Percentiles rank a stretch among this genome's conserved stretches.
These are phyloP conservation scores for Aspergillus sp. DNA, from an alignment of 2,329 filamentous ascomycete genomes.

Conservation along the genomic window DNA sequence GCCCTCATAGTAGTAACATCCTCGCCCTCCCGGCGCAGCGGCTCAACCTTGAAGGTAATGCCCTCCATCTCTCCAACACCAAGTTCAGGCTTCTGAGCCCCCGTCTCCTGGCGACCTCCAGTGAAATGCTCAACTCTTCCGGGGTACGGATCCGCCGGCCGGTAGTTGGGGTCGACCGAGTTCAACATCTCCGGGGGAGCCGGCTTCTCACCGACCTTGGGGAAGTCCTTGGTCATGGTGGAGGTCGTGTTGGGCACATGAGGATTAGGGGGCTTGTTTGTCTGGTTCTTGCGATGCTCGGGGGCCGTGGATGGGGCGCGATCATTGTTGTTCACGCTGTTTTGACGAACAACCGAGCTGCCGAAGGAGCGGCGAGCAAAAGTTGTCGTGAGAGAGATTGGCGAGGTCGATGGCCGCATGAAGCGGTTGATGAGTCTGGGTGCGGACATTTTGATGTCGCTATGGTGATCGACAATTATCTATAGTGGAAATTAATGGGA, in stretches of 20 bases:
- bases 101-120: constrained; percentile 59
- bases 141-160: constrained; percentile 60
- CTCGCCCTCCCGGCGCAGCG: constrained; percentile 81
- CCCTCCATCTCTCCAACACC: constrained; percentile 85
- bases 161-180: constrained; percentile 57
- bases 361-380: constrained; percentile 33
- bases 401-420: constrained; percentile 40
- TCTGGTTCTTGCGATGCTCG: constrained; percentile 58
- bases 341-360: constrained; percentile 31
- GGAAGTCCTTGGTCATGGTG: constrained; percentile 64
- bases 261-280: constrained; percentile 60
- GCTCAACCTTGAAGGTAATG: constrained; percentile 83
- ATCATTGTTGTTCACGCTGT: constrained; percentile 52
- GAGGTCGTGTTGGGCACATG: constrained; percentile 66
- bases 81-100: constrained; percentile 64
- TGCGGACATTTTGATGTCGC: constrained; percentile 46
- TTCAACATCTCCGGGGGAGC: constrained; percentile 63
- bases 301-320: constrained; percentile 55
- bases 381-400: constrained; percentile 27
- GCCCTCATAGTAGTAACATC: constrained; percentile 84
- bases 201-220: constrained; percentile 57
- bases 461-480: constrained; percentile 2
- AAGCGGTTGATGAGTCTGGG: constrained; percentile 49
- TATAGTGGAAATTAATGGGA: background rate
- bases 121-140: constrained; percentile 68